Evolutionary conservation across 768 basidiomycete species (phyloP), one percentile per base, ranked within the genome.

Genomic region (Hygrocybe punicea): DNA sequence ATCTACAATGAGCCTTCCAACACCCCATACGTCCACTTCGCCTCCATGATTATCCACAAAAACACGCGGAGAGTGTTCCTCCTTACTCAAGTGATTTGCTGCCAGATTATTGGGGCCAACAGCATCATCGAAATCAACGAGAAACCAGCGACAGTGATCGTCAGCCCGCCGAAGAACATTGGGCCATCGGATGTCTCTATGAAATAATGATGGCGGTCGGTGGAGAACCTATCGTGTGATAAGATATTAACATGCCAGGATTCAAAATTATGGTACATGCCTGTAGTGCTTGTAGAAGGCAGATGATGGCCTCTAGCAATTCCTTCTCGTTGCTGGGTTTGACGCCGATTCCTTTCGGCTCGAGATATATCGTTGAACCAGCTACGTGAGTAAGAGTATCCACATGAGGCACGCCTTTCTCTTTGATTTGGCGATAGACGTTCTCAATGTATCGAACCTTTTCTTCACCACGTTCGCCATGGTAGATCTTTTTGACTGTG

Each of bases 11-110:
- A 53, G 17, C n/a, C 19, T 37, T 11, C 52, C 52, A 53, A 53
- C 52, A 11, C 52, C 52, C 52, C 52, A 53, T 6, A 53, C 39
- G 39, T 53, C 52, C 36, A 53, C 52, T 35, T 53, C 52, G 52
- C 52, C 52, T n/a, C 17, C 17, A 40, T 53, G 52, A 14, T 29
- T 29, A 42, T 53, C 36, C 6, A 21, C 9, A 29, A 53, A 53
- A 33, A 53, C 34, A 24, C 39, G 52, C 10, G 52, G 52, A 24
- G 52, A 40, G 29, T 53, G 52, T 53, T 33, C 37, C 19, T 42
- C 13, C 10, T 11, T 33, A 35, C 23, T 9, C 52, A 53, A 11
- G 29, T 53, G 52, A n/a, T n/a, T 53, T 53, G 37, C 52, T 29
- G 52, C 52, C 37, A n/a, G 7, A 11, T n/a, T 53, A 14, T n/a